Conservation (phyloP, 192 early-diverging fungal species). For the Coemansia asiatica region DNA sequence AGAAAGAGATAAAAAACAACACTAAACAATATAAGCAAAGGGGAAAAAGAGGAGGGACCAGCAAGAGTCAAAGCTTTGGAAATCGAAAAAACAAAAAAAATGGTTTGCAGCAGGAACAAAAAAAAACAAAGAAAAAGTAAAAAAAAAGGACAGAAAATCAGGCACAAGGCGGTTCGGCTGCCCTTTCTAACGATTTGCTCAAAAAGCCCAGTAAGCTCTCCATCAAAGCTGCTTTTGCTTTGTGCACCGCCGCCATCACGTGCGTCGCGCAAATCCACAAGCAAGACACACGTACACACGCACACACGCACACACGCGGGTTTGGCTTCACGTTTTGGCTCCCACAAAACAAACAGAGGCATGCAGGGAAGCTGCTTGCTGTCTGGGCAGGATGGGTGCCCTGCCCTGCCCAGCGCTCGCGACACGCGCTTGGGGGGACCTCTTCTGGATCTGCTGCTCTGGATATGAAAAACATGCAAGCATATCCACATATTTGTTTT, state of each 20-base stretch:
- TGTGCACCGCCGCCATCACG: constrained; percentile 6
- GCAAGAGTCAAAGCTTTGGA: background rate
- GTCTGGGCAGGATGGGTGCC: too few species aligned
- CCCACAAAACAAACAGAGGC: background rate
- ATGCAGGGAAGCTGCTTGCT: background rate
- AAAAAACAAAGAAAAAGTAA: background rate
- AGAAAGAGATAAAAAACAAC: background rate
- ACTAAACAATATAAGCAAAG: background rate
- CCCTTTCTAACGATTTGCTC: background rate
- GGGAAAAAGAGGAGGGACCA: background rate
- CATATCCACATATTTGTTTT: background rate
- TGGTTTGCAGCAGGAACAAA: background rate
- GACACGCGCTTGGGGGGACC: too few species aligned
- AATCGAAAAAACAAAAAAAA: background rate
- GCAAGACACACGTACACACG: too few species aligned
- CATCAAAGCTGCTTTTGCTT: background rate
- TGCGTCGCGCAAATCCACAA: background rate
- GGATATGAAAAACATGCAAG: background rate
- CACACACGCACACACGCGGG: too few species aligned
- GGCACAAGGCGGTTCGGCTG: background rate
- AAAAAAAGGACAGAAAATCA: background rate
- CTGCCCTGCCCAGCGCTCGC: too few species aligned
- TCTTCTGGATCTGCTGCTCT: too few species aligned
- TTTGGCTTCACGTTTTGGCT: background rate
- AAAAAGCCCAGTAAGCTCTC: too few species aligned